Evolutionary conservation across 345 rosid species (phyloP).

Genomic region (Aquilaria yunnanensis): DNA sequence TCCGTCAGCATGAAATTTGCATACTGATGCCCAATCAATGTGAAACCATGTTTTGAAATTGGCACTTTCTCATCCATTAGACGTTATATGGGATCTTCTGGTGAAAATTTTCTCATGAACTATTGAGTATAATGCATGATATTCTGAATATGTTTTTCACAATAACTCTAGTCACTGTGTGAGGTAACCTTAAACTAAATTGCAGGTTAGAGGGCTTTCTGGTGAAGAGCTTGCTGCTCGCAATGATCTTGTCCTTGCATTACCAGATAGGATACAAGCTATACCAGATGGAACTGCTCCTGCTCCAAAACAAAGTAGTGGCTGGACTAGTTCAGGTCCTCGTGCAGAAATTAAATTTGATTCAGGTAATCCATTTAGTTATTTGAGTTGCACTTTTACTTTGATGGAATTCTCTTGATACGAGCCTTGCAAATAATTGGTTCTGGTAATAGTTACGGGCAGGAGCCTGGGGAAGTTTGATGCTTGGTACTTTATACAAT

Average conservation of each 20-base stretch:
- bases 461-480: neutral
- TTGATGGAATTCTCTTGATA: neutral
- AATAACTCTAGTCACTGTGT: too few relatives aligned
- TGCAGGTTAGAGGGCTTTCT: constrained; percentile 87
- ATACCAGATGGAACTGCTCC: constrained; percentile 92
- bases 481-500: neutral
- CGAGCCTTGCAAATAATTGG: neutral
- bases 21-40: too few relatives aligned
- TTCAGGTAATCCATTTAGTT: constrained; percentile 49
- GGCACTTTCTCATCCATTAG: too few relatives aligned
- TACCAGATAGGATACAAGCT: constrained; percentile 86
- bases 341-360: constrained; percentile 87
- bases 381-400: constrained; percentile 9
- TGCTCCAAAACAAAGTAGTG: constrained; percentile 68
- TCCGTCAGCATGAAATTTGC: too few relatives aligned
- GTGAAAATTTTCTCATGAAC: too few relatives aligned
- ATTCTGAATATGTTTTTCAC: too few relatives aligned
- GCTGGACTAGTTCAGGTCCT: constrained; percentile 63
- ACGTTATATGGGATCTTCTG: too few relatives aligned
- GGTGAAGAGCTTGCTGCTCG: constrained; percentile 86
- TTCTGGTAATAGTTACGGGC: neutral
- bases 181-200: neutral
- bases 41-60: too few relatives aligned
- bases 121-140: too few relatives aligned
- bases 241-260: constrained; percentile 85